A percentile compares a stretch with the other conserved stretches of the same genome.
phyloP scores from a whole-genome alignment of 2,329 filamentous ascomycete genomes.

The Trichoderma sp. region DNA sequence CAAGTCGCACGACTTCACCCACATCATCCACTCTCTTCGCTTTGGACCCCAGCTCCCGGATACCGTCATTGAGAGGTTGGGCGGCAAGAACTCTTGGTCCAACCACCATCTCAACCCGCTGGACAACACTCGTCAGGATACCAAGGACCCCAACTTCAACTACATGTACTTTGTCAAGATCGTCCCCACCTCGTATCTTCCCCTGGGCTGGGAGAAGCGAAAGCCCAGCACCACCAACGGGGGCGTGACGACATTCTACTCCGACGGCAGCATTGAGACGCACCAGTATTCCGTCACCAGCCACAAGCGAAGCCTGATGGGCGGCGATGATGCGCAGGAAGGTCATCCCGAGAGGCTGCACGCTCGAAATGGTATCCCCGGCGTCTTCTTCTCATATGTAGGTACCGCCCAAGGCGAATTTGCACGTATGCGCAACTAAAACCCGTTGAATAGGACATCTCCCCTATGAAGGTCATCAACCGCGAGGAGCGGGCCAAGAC shows the following conservation, averaged over 20 bases:
- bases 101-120: slow-evolving; percentile 92
- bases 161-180: slow-evolving; percentile 99
- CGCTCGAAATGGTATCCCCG: slow-evolving; percentile 87
- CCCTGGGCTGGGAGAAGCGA: slow-evolving; percentile 80
- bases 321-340: slow-evolving; percentile 81
- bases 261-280: slow-evolving; percentile 75
- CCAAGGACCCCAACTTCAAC: slow-evolving; percentile 83
- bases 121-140: slow-evolving; percentile 75
- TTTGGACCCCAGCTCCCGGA: slow-evolving; percentile 92
- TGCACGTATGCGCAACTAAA: neutral
- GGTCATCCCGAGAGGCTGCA: slow-evolving; percentile 92
- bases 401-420: slow-evolving; percentile 44
- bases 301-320: slow-evolving; percentile 84
- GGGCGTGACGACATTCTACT: neutral
- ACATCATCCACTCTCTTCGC: slow-evolving; percentile 83
- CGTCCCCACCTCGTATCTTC: slow-evolving; percentile 91
- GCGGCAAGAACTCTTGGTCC: slow-evolving; percentile 65
- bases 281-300: slow-evolving; percentile 98
- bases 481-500: slow-evolving; percentile 87
- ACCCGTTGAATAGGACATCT: slow-evolving; percentile 71
- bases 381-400: slow-evolving; percentile 98
- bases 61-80: slow-evolving; percentile 63
- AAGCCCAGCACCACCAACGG: slow-evolving; percentile 59
- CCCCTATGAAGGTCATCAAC: slow-evolving; percentile 99
- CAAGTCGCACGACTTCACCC: slow-evolving; percentile 81